Evolutionary conservation across 257 asterid genomes (phyloP).

Genomic region (Scutellaria baicalensis): DNA sequence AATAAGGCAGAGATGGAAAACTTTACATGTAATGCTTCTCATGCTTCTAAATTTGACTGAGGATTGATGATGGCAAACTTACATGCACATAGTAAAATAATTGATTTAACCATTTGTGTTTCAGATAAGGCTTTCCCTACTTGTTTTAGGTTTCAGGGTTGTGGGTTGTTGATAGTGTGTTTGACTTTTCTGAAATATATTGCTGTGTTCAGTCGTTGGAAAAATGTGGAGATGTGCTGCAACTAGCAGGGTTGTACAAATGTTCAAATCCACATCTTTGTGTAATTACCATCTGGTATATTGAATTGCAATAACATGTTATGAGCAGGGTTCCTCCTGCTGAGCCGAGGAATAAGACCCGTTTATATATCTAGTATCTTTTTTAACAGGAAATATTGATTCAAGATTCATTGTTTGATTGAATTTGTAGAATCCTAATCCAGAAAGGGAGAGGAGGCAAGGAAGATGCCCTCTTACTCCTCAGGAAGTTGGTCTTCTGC

Average conservation of each 20-base stretch:
- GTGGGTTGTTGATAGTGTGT: not conserved
- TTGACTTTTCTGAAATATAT: not conserved
- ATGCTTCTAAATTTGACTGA: not conserved
- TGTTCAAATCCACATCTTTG: not conserved
- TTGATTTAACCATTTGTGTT: not conserved
- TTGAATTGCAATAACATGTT: not conserved
- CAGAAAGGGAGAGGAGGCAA: conserved; percentile 88
- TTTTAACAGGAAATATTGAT: conserved; percentile 2
- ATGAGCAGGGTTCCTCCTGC: not conserved
- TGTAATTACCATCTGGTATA: not conserved
- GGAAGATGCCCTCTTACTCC: conserved; percentile 98
- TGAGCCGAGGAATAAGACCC: not conserved
- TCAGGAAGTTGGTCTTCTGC: conserved; percentile 92
- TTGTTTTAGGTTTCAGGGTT: not conserved
- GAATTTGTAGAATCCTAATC: conserved; percentile 65
- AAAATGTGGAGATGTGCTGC: not conserved
- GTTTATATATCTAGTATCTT: not conserved
- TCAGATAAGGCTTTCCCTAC: not conserved
- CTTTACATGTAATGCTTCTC: conserved; percentile 72
- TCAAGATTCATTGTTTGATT: conserved; percentile 8
- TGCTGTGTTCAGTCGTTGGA: not conserved
- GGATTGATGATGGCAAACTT: not conserved
- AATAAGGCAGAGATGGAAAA: conserved; percentile 92
- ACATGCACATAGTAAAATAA: not conserved
- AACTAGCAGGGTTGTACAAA: not conserved